Evolutionary conservation across 192 early-diverging fungal genomes (phyloP).

Genomic region (Backusella macrospora): DNA sequence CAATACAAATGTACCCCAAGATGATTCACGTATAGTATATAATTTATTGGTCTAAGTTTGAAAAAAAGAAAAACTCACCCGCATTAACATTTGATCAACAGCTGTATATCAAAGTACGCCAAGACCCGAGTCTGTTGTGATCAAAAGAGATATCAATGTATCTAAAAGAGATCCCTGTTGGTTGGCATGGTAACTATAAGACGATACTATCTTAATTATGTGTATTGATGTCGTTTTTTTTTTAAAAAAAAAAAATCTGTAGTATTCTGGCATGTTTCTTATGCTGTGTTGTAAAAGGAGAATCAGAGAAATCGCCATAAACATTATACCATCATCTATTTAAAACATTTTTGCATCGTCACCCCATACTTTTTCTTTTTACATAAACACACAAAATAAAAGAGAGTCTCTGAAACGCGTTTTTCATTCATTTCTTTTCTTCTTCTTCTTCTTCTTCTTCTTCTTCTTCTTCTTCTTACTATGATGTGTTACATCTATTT

Average conservation of each 20-base stretch:
- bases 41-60: too few species aligned
- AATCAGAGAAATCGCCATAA: background rate
- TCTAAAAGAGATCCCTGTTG: slow-evolving; percentile 1
- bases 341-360: too few species aligned
- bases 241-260: background rate
- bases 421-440: too few species aligned
- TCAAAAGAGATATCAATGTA: slow-evolving; percentile 7
- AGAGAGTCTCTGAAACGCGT: too few species aligned
- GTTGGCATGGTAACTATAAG: slow-evolving; percentile 12
- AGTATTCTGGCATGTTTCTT: slow-evolving; percentile 6
- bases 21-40: background rate
- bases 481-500: too few species aligned
- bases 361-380: too few species aligned
- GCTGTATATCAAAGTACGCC: background rate
- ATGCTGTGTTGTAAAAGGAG: background rate
- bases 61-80: too few species aligned
- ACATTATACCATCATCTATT: background rate
- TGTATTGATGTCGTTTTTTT: too few species aligned
- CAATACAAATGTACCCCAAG: background rate
- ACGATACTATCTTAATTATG: too few species aligned
- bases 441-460: background rate
- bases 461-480: background rate
- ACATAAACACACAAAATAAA: too few species aligned
- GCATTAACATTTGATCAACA: background rate
- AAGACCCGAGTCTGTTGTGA: slow-evolving; percentile 15